Conservation (phyloP, 2,329 filamentous ascomycete species). For the Orbilia blumenaviensis region DNA sequence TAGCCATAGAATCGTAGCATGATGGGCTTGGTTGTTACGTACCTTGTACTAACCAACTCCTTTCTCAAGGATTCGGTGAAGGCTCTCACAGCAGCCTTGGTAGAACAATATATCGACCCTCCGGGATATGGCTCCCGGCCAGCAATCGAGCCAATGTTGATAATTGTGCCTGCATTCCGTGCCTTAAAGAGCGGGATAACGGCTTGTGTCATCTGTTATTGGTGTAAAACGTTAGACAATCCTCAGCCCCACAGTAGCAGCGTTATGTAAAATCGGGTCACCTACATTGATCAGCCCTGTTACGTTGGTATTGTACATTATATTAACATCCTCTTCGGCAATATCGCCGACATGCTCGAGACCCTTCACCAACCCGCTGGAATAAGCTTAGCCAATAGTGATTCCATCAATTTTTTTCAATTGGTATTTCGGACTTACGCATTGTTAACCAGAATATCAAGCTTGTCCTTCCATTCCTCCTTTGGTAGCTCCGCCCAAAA, state of each 20-base stretch:
- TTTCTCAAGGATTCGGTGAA: slow-evolving; percentile 85
- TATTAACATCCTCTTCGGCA: slow-evolving; percentile 78
- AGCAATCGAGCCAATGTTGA: slow-evolving; percentile 94
- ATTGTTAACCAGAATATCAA: slow-evolving; percentile 94
- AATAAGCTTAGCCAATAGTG: neutral
- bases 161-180: slow-evolving; percentile 71
- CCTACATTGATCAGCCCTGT: slow-evolving; percentile 81
- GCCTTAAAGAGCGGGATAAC: slow-evolving; percentile 82
- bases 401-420: neutral
- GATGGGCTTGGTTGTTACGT: neutral
- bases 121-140: slow-evolving; percentile 85
- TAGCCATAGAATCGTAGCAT: neutral
- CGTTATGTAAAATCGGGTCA: neutral
- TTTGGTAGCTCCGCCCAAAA: slow-evolving; percentile 77
- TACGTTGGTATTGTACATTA: slow-evolving; percentile 94
- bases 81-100: slow-evolving; percentile 84
- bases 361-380: slow-evolving; percentile 85
- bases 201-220: slow-evolving; percentile 79
- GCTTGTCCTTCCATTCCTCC: slow-evolving; percentile 76
- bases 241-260: no score
- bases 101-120: slow-evolving; percentile 91
- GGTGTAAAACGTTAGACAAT: neutral
- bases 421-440: slow-evolving; percentile 70
- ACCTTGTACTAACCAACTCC: slow-evolving; percentile 75
- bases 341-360: slow-evolving; percentile 87